Percentiles rank a stretch among this genome's conserved stretches.
Conservation (phyloP, 768 basidiomycete genomes). For the Amanita thiersii region DNA sequence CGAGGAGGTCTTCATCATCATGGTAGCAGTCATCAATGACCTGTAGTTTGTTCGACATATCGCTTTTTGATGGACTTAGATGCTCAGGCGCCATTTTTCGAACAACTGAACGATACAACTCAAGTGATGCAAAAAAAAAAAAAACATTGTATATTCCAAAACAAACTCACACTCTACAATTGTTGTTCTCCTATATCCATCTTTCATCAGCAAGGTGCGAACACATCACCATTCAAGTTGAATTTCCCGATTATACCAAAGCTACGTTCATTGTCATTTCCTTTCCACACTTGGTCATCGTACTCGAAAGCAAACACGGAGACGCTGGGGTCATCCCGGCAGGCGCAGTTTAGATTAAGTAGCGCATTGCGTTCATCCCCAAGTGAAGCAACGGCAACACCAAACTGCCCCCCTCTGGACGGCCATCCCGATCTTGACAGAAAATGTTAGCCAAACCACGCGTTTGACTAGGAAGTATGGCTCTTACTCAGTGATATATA, state of each 20-base stretch:
- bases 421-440: slow-evolving; percentile 13
- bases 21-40: too few species aligned
- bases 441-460: background rate
- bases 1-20: too few species aligned
- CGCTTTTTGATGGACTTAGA: too few species aligned
- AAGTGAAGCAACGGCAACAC: slow-evolving; percentile 3
- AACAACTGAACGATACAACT: too few species aligned
- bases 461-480: background rate
- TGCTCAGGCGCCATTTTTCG: too few species aligned
- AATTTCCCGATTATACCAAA: slow-evolving; percentile 13
- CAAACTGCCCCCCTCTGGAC: slow-evolving; percentile 10
- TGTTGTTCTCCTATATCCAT: too few species aligned
- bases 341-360: slow-evolving; percentile 12
- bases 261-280: slow-evolving; percentile 13
- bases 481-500: slow-evolving; percentile 13
- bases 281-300: slow-evolving; percentile 14
- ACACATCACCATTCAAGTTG: slow-evolving; percentile 8
- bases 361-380: slow-evolving; percentile 9
- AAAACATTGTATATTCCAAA: too few species aligned
- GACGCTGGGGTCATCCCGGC: slow-evolving; percentile 8
- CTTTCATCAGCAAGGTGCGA: background rate
- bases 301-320: too few species aligned
- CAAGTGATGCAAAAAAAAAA: too few species aligned
- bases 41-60: too few species aligned
- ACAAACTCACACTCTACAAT: too few species aligned